Conservation (phyloP, 805 yeast species). For the Myxozyma kluyveri region DNA sequence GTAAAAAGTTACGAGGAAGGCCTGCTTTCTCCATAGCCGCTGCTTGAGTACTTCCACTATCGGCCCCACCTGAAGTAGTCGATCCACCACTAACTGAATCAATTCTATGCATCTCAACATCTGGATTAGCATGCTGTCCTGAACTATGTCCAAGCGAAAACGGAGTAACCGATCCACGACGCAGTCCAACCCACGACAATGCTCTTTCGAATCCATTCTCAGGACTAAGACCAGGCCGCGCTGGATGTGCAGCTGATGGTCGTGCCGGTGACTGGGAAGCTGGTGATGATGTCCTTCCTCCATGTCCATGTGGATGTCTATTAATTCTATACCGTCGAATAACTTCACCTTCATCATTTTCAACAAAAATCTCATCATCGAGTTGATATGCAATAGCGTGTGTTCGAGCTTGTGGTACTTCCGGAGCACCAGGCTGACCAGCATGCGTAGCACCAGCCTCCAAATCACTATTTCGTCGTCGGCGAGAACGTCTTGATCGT, state of each 20-base stretch:
- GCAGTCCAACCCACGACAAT: conserved; percentile 55
- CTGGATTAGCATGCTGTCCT: background rate
- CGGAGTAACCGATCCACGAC: conserved; percentile 26
- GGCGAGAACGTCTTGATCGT: background rate
- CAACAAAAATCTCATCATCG: conserved; percentile 75
- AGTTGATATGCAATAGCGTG: conserved; percentile 72
- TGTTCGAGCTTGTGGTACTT: conserved; percentile 12
- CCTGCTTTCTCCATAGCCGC: conserved; percentile 27
- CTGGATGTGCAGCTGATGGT: background rate
- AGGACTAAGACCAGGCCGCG: conserved; percentile 12
- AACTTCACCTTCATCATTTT: conserved; percentile 89
- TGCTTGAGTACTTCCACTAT: background rate
- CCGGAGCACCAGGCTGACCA: background rate
- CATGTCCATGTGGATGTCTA: conserved; percentile 42
- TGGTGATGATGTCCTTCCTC: background rate
- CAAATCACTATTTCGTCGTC: background rate
- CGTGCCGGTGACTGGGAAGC: background rate
- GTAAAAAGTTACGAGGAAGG: conserved; percentile 26
- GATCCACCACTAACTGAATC: conserved; percentile 11
- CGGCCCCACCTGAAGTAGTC: background rate
- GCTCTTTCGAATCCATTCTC: conserved; percentile 42
- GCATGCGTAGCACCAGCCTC: conserved; percentile 1
- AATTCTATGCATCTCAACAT: conserved; percentile 23
- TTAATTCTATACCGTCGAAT: conserved; percentile 77
- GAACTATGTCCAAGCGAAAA: background rate